Conservation (phyloP, 805 yeast genomes). For the Myxozyma melibiosi region DNA sequence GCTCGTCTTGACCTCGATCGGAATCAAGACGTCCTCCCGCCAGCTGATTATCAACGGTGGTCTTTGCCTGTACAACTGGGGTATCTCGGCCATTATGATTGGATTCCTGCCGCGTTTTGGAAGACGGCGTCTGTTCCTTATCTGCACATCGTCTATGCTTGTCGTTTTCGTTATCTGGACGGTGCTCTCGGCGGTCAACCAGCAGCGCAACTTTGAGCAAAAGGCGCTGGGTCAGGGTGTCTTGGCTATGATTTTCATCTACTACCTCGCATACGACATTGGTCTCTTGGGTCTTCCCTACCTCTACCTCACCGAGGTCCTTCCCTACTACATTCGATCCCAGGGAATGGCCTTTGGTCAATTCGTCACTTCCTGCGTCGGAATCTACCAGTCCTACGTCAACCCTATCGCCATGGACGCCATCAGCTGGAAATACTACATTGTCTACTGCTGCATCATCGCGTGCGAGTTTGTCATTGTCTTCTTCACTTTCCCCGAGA, state of each 20-base stretch:
- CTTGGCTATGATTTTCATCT: constrained; percentile 51
- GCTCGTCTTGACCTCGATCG: constrained; percentile 55
- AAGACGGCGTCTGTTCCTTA: constrained; percentile 30
- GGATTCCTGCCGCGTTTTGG: constrained; percentile 39
- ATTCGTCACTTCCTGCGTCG: constrained; percentile 20
- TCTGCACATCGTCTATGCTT: constrained; percentile 46
- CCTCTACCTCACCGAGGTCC: constrained; percentile 35
- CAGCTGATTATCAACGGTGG: constrained; percentile 57
- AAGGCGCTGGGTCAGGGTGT: constrained; percentile 51
- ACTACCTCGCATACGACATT: constrained; percentile 46
- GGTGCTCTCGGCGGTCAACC: constrained; percentile 51
- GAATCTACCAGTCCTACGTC: constrained; percentile 36
- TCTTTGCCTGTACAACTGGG: constrained; percentile 50
- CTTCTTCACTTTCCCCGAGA: constrained; percentile 47
- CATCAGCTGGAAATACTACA: constrained; percentile 50
- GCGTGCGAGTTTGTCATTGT: constrained; percentile 42
- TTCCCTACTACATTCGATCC: constrained; percentile 44
- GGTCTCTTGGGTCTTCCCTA: constrained; percentile 48
- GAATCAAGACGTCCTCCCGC: constrained; percentile 50
- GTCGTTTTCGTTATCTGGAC: constrained; percentile 50
- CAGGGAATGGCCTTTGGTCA: constrained; percentile 46
- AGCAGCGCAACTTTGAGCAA: constrained; percentile 48
- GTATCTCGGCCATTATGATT: constrained; percentile 40
- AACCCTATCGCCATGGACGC: constrained; percentile 49
- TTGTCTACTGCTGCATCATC: constrained; percentile 47